Evolutionary conservation across 2,329 filamentous ascomycete species (phyloP).

Genomic region (Neonectria hederae): DNA sequence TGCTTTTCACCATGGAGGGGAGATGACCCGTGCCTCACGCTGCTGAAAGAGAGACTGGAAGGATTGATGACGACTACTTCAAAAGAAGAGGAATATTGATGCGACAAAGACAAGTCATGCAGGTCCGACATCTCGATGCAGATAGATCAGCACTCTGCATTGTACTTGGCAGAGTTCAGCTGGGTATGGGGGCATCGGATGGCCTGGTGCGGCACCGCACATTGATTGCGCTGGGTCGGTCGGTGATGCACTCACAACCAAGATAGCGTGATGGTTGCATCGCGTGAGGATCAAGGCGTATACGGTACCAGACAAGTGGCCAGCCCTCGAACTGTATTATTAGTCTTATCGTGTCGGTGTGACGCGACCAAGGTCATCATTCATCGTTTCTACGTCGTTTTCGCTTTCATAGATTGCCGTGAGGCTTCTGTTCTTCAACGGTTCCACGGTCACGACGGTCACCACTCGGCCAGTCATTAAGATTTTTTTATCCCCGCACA

Average conservation of each 20-base stretch:
- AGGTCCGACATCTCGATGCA: background rate
- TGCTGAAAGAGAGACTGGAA: background rate
- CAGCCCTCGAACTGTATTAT: constrained; percentile 1
- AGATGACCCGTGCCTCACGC: constrained; percentile 11
- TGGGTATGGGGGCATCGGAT: background rate
- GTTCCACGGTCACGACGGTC: constrained; percentile 6
- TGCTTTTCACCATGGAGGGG: background rate
- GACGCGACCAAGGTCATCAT: constrained; percentile 30
- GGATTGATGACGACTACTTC: background rate
- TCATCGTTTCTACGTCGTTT: background rate
- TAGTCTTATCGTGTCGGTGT: constrained; percentile 36
- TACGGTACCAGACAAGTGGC: constrained; percentile 3
- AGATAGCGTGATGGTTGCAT: constrained; percentile 22
- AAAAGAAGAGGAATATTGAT: background rate
- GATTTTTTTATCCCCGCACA: constrained; percentile 3
- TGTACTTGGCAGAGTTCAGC: background rate
- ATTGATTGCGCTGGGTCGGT: constrained; percentile 3
- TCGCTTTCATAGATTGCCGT: no score
- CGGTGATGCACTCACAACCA: constrained; percentile 8
- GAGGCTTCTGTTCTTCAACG: no score
- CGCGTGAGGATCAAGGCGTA: constrained; percentile 6
- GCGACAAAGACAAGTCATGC: background rate
- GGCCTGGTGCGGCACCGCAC: background rate
- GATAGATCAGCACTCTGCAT: no score
- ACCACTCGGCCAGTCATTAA: background rate